Base-by-base conservation (phyloP, 805 yeast genomes). In the Kuraishia capsulata region DNA sequence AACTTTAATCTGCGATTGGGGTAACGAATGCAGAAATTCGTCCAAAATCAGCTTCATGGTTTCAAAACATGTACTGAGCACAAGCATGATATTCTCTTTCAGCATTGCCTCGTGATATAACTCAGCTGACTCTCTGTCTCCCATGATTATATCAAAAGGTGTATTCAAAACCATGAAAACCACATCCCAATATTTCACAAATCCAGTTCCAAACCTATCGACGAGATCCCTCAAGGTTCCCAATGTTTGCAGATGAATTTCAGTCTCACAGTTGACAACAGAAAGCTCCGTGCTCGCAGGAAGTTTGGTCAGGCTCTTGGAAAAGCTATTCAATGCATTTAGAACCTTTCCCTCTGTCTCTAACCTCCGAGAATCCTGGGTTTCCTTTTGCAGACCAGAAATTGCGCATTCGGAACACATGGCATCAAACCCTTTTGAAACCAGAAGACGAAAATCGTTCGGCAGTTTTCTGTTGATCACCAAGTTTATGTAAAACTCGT, bases 41-140 rank as follows among this genome's bases (percentile, higher is more conserved):
- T 87, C 94, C 43, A 94, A 68, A 17, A 90, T 77, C 38, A 89
- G 68, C 52, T 86, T 89, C 44, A 90, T 65, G 0, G 92, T 82
- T 40, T 80, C 89, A 60, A 87, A 92, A 0, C 95, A 77, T 0
- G 81, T 72, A 45, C 74, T 76, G 43, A 75, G 64, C 29, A 86
- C 66, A 4, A 68, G 67, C 18, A 61, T 58, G 20, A 72, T 60
- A 42, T 76, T 76, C 14, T 73, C 78, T 16, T 52, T 53, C 20
- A 73, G 58, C 8, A 21, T n/a, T n/a, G 24, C 2, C 66, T 59
- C 38, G 61, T 50, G 34, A 55, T 53, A 21, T 41, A 54, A 41
- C 36, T 49, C 54, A 19, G 53, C 44, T 1, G 45, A 42, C 17
- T 38, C 46, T 13, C 47, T 41, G 20, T 28, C 31, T 5, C 48